Evolutionary conservation across 106 monocot genomes (phyloP), one percentile per base, ranked within the genome.

Genomic region (Gastrodia elata): DNA sequence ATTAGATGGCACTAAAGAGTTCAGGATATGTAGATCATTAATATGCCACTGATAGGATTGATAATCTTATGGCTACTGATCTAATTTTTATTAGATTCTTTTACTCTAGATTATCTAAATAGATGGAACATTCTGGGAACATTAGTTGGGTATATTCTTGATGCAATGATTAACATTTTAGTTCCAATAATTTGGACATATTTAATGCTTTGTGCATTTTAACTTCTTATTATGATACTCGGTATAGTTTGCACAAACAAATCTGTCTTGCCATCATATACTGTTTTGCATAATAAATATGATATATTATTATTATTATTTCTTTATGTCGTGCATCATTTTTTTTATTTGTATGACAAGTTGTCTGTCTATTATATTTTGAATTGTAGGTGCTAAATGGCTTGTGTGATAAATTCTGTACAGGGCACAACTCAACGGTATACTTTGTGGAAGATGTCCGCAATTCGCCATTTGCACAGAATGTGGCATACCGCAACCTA

Each of bases 401-500:
- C 71, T 30, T 68, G 24, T n/a, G n/a, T 59, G 36, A 44, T 33
- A 28, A 76, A 26, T 74, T 18, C 38, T 25, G 52, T 11, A 83
- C 76, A 97, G 96, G 96, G 80, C 96, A 97, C 42, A 86, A 88
- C 79, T 97, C 96, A 49, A 90, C 84, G 78, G 81, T 97, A 67
- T 90, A 92, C 75, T 97, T 97, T 84, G 84, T 97, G 69, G 96
- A 93, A 78, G 96, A 97, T 70, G 81, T 97, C 49, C 83, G 80
- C 71, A 78, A 90, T 43, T 88, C 92, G 71, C 90, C 96, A 75
- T 79, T 75, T 68, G 90, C 92, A 77, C 96, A 97, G 77, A 97
- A 77, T 82, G 79, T 97, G 44, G 80, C 96, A 48, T 86, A 93
- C 64, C 89, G 90, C 44, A 88, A 90, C 74, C 79, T 97, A 74